Evolutionary conservation across 257 asterid species (phyloP).

Genomic region (Salvia miltiorrhiza): DNA sequence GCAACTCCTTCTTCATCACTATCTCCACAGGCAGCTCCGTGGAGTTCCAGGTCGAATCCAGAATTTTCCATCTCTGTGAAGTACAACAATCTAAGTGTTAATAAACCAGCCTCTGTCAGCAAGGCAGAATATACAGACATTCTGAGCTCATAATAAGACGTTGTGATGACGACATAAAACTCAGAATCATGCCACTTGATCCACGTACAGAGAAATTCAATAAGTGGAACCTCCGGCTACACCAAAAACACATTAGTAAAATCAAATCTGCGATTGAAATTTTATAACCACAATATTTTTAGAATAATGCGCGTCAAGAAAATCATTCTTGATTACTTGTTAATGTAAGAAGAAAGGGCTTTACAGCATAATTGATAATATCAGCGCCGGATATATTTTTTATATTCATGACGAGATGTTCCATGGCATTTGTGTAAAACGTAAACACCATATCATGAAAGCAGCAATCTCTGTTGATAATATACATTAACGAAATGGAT

Average conservation of each 20-base stretch:
- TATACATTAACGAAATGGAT: not conserved
- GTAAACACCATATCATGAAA: not conserved
- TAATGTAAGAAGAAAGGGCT: too few species aligned
- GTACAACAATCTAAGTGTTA: constrained; percentile 11
- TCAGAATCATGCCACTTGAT: not conserved
- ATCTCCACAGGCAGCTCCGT: constrained; percentile 34
- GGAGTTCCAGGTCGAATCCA: constrained; percentile 33
- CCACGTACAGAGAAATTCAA: not conserved
- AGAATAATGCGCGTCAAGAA: not conserved
- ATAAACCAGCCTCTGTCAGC: not conserved
- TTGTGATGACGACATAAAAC: not conserved
- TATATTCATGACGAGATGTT: not conserved
- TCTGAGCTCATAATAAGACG: not conserved
- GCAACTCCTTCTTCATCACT: constrained; percentile 47
- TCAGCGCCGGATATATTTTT: not conserved
- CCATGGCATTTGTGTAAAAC: not conserved
- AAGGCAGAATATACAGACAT: not conserved
- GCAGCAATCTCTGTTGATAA: not conserved
- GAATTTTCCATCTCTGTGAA: constrained; percentile 36
- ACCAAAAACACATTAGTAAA: not conserved
- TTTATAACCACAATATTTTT: not conserved
- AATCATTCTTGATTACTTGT: not conserved
- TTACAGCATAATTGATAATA: not conserved
- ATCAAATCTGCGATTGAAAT: not conserved
- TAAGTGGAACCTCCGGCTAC: not conserved